Conservation (phyloP, 2,329 filamentous ascomycete genomes). For the Phoma sp. region DNA sequence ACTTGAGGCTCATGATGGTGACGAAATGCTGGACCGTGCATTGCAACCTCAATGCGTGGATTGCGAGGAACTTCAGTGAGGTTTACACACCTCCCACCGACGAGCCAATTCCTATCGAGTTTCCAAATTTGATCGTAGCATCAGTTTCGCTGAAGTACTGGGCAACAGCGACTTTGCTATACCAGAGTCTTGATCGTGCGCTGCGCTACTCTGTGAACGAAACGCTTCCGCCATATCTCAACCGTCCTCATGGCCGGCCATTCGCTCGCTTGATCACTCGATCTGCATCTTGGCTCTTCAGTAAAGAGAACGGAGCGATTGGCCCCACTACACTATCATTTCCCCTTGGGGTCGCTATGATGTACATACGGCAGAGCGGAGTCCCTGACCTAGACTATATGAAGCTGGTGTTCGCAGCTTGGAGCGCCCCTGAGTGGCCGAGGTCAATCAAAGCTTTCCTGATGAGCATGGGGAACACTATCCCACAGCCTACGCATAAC, state of each 20-base stretch:
- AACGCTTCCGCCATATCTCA: conserved; percentile 9
- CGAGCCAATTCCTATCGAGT: conserved; percentile 18
- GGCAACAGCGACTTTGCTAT: conserved; percentile 29
- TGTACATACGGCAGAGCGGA: conserved; percentile 24
- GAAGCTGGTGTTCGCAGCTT: conserved; percentile 15
- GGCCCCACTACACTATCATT: conserved; percentile 29
- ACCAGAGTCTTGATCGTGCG: conserved; percentile 26
- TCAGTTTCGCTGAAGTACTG: conserved; percentile 35
- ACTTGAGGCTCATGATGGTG: conserved; percentile 11
- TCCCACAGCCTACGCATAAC: neutral
- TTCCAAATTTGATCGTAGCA: conserved; percentile 24
- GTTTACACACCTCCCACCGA: conserved; percentile 21
- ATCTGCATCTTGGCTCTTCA: conserved; percentile 32
- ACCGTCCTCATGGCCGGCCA: conserved; percentile 26
- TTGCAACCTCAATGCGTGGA: conserved; percentile 29
- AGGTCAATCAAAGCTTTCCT: conserved; percentile 30
- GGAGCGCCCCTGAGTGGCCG: conserved; percentile 26
- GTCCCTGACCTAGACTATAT: conserved; percentile 24
- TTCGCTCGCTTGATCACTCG: conserved; percentile 35
- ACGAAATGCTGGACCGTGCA: conserved; percentile 30
- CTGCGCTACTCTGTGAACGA: conserved; percentile 17
- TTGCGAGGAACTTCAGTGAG: conserved; percentile 12
- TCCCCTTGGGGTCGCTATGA: conserved; percentile 28
- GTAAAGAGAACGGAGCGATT: conserved; percentile 26
- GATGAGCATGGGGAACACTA: conserved; percentile 21